These are phyloP conservation scores for Ceratobasidium papillatum DNA, from an alignment of 1,284 basidiomycete genomes.

Conservation along the genomic window DNA sequence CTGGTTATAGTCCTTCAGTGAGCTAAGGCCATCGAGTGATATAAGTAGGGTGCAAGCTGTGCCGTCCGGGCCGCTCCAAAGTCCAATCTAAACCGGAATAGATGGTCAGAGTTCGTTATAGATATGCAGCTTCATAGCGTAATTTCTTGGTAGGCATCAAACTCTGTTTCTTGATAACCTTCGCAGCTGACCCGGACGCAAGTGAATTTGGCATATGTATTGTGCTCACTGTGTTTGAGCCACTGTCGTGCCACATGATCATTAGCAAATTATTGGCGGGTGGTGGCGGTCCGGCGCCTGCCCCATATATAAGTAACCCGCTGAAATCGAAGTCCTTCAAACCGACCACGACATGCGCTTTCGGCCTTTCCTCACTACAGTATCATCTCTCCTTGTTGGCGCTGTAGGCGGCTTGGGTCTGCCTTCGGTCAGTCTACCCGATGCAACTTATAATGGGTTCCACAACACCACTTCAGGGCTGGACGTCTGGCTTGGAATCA, in stretches of 20 bases:
- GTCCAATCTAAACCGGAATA: too few species aligned
- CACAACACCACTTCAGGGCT: constrained; percentile 21
- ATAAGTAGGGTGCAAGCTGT: too few species aligned
- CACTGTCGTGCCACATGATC: background rate
- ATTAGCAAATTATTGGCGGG: background rate
- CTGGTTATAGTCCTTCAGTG: too few species aligned
- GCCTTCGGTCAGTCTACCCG: constrained; percentile 13
- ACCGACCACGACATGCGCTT: constrained; percentile 20
- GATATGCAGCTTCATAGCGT: too few species aligned
- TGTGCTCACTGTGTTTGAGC: background rate
- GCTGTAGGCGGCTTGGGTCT: background rate
- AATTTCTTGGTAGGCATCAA: too few species aligned
- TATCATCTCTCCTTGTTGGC: background rate
- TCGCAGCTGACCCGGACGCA: too few species aligned
- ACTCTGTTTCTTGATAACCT: too few species aligned
- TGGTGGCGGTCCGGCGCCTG: constrained; percentile 13
- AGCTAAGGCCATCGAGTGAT: too few species aligned
- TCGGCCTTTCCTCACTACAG: background rate
- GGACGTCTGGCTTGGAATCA: constrained; percentile 21
- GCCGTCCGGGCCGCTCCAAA: too few species aligned
- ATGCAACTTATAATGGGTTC: constrained; percentile 16
- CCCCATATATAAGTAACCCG: constrained; percentile 4
- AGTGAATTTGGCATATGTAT: too few species aligned
- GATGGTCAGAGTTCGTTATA: too few species aligned
- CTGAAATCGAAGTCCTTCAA: background rate